These are phyloP conservation scores for Coniosporium tulheliwenetii DNA, from an alignment of 2,329 filamentous ascomycete species.

Conservation along the genomic window DNA sequence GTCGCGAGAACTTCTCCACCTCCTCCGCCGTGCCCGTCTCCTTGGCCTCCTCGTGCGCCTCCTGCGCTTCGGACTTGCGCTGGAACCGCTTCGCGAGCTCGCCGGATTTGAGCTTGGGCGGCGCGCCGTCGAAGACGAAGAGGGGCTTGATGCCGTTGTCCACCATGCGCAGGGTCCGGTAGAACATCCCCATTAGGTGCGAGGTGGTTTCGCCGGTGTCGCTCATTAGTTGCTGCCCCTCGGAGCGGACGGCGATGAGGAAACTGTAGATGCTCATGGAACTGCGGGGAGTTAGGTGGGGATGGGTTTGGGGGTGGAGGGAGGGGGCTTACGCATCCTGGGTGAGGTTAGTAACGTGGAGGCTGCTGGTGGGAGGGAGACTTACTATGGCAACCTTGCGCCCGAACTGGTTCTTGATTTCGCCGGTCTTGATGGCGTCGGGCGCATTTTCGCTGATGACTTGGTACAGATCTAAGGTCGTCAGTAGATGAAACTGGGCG, in stretches of 20 bases:
- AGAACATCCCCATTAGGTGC: conserved; percentile 98
- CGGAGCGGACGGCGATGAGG: conserved; percentile 89
- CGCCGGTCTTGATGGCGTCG: conserved; percentile 87
- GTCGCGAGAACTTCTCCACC: conserved; percentile 90
- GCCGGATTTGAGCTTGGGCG: conserved; percentile 92
- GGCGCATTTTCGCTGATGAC: conserved; percentile 64
- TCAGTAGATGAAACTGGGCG: conserved; percentile 1
- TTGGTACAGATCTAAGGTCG: conserved; percentile 23
- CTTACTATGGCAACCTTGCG: conserved; percentile 94
- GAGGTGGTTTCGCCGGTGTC: conserved; percentile 94
- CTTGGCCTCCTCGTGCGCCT: conserved; percentile 85
- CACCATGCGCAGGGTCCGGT: conserved; percentile 92
- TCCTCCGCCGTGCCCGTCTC: conserved; percentile 94
- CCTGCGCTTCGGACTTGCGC: conserved; percentile 82
- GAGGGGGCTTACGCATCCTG: conserved; percentile 28
- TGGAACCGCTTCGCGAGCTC: conserved; percentile 93
- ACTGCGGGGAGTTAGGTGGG: conserved; percentile 22
- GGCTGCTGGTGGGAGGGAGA: conserved; percentile 7
- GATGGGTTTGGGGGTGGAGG: conserved; percentile 2
- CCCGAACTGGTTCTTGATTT: conserved; percentile 98
- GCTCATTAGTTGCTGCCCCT: conserved; percentile 90
- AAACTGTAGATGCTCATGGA: conserved; percentile 99
- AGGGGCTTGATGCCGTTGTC: conserved; percentile 98
- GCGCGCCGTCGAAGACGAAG: conserved; percentile 94
- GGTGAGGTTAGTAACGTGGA: conserved; percentile 8